These are phyloP conservation scores for Malus hybrid DNA, from an alignment of 331 rosid genomes.

Conservation along the genomic window DNA sequence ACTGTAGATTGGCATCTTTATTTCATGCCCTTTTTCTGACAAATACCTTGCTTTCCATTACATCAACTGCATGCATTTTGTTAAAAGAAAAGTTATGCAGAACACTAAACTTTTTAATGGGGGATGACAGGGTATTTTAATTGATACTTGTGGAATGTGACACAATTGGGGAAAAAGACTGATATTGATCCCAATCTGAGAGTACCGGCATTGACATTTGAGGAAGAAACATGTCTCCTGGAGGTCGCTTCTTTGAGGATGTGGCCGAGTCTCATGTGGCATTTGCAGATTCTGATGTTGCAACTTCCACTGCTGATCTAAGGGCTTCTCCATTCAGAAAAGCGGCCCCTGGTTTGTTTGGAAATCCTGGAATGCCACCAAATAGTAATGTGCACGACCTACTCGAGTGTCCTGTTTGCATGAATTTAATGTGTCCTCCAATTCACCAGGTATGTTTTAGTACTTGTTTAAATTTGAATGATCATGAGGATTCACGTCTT, in stretches of 20 bases:
- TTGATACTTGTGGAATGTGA: not conserved
- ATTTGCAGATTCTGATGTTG: conserved; percentile 25
- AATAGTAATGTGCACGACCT: conserved; percentile 35
- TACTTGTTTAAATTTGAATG: not conserved
- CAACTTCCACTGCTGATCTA: conserved; percentile 24
- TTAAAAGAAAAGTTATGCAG: not conserved
- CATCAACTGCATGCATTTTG: not conserved
- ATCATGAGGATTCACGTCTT: not conserved
- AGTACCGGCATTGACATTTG: not conserved
- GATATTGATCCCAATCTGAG: conserved; percentile 7
- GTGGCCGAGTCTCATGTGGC: conserved; percentile 17
- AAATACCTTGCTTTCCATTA: conserved; percentile 12
- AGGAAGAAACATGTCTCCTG: conserved; percentile 26
- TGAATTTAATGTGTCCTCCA: conserved; percentile 51
- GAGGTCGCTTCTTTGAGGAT: conserved; percentile 32
- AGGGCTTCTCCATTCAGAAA: conserved; percentile 26
- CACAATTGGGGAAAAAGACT: not conserved
- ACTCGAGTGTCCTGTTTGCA: conserved; percentile 55
- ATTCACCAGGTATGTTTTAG: conserved; percentile 41
- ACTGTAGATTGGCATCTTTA: conserved; percentile 10
- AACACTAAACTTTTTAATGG: not conserved
- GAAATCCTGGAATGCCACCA: conserved; percentile 24
- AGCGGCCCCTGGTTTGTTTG: conserved; percentile 13
- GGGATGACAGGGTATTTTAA: conserved; percentile 5
- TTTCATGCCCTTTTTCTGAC: not conserved